Evolutionary conservation across 805 yeast genomes (phyloP), one percentile per base, ranked within the genome.

Genomic region (Candida mattraensis): DNA sequence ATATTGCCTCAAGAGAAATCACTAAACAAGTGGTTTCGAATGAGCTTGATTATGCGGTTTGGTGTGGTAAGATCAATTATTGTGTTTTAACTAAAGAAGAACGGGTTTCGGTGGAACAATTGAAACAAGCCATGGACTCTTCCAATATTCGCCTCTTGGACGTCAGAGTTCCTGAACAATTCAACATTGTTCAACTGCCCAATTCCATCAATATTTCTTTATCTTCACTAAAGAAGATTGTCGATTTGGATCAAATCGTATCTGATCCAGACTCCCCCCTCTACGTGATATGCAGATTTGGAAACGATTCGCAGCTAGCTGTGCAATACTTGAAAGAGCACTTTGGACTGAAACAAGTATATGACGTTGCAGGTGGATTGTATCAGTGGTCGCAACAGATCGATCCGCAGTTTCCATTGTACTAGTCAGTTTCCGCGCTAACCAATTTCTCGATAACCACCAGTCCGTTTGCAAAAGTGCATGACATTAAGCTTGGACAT

Each of bases 231-330:
- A 63, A 68, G 29, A 60, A 55, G 32, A 56, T 57, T 38, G 53
- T 47, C n/a, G 23, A 42, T 6, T 12, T 48, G 16, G 36, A 46
- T 3, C 39, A 37, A 4, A 12, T 39, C 8, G 10, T 51, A 3
- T 39, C 49, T 10, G 45, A 47, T 21, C 23, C 37, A 4, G 30
- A 33, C 4, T 29, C 37, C 7, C 48, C 45, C 4, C 56, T 84
- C 0, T 72, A 69, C 37, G 83, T 87, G 0, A 67, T 91, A 13
- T 93, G 99, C 60, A 70, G 97, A 20, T 80, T 70, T 53, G 99
- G 99, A 7, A 88, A 87, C 57, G 98, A 93, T 56, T 89, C 98
- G 0, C 88, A 85, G 51, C 58, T 78, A 12, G 94, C 96, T 0
- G 80, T 84, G 1, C 60, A 69, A 37, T 61, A 68, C 28, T 58